phyloP scores from a whole-genome alignment of 2,329 filamentous ascomycete genomes.

The Aspergillus eucalypticola region DNA sequence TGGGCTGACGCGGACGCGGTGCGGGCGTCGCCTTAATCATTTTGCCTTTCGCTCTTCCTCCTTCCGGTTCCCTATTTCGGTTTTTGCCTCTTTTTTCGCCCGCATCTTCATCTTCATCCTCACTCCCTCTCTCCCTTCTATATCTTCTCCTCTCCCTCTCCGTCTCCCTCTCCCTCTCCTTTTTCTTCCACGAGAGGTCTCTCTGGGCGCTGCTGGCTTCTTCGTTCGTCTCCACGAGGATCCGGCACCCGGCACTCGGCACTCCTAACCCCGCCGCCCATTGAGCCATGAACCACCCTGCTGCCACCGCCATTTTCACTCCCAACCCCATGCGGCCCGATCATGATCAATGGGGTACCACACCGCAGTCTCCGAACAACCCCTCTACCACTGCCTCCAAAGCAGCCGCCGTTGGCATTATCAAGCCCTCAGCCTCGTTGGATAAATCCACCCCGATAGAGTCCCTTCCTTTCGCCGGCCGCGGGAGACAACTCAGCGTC shows the following conservation, averaged over 20 bases:
- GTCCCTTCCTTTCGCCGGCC: constrained; percentile 6
- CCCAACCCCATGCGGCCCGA: constrained; percentile 1
- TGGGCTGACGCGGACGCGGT: constrained; percentile 13
- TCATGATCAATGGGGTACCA: constrained; percentile 6
- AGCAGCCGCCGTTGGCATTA: constrained; percentile 2
- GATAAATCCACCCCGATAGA: constrained; percentile 5
- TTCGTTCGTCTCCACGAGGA: neutral
- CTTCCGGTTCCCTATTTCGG: neutral
- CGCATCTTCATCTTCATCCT: neutral
- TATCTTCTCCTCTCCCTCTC: neutral
- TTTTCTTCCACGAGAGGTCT: neutral
- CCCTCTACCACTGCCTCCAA: constrained; percentile 9
- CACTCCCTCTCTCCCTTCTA: neutral
- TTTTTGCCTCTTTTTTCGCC: neutral
- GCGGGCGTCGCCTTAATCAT: constrained; percentile 1
- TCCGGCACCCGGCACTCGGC: neutral
- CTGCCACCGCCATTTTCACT: neutral
- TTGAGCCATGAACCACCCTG: constrained; percentile 1
- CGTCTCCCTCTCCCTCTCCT: neutral
- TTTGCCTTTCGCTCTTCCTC: neutral
- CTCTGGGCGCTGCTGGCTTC: neutral
- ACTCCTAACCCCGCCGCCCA: neutral
- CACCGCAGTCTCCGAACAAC: constrained; percentile 14
- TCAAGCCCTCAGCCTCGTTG: constrained; percentile 1
- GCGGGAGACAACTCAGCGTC: constrained; percentile 12